phyloP scores from a whole-genome alignment of 2,329 filamentous ascomycete genomes.

The Aspergillus sp. region DNA sequence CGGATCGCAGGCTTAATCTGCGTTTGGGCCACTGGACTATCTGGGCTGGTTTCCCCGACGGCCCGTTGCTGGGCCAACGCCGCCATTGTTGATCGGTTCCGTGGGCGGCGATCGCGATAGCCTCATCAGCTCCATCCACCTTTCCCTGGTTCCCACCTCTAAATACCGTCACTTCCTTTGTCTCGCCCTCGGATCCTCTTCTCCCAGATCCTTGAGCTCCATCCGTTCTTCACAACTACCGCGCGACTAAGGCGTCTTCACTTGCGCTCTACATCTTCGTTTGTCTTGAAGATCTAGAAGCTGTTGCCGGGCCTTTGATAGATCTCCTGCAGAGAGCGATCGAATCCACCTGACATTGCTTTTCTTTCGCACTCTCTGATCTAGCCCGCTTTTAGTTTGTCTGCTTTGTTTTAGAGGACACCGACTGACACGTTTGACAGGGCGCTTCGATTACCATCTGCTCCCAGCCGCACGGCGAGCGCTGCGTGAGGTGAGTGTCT shows the following conservation, averaged over 20 bases:
- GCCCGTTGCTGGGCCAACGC: constrained; percentile 37
- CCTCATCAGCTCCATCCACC: constrained; percentile 23
- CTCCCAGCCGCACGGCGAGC: constrained; percentile 67
- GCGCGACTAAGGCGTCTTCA: constrained; percentile 1
- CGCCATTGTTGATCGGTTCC: constrained; percentile 39
- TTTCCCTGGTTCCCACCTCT: constrained; percentile 29
- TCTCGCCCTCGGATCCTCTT: constrained; percentile 19
- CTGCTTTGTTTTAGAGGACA: constrained; percentile 41
- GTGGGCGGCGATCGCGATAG: constrained; percentile 32
- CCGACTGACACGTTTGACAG: constrained; percentile 57
- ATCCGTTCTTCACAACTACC: constrained; percentile 6
- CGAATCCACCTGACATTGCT: constrained; percentile 6
- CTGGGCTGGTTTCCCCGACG: constrained; percentile 30
- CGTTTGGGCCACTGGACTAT: constrained; percentile 9
- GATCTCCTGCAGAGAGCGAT: constrained; percentile 13
- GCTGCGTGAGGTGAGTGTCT: constrained; percentile 69
- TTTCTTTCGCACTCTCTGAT: constrained; percentile 8
- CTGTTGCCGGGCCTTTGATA: constrained; percentile 10
- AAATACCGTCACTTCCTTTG: constrained; percentile 27
- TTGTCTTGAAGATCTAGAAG: constrained; percentile 7
- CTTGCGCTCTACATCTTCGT: constrained; percentile 6
- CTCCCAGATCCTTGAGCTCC: constrained; percentile 9
- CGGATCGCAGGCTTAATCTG: constrained; percentile 16
- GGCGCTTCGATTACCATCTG: constrained; percentile 42
- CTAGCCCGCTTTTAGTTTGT: constrained; percentile 15